phyloP scores from a whole-genome alignment of 805 yeast genomes.

The Saccharomycopsis malanga region DNA sequence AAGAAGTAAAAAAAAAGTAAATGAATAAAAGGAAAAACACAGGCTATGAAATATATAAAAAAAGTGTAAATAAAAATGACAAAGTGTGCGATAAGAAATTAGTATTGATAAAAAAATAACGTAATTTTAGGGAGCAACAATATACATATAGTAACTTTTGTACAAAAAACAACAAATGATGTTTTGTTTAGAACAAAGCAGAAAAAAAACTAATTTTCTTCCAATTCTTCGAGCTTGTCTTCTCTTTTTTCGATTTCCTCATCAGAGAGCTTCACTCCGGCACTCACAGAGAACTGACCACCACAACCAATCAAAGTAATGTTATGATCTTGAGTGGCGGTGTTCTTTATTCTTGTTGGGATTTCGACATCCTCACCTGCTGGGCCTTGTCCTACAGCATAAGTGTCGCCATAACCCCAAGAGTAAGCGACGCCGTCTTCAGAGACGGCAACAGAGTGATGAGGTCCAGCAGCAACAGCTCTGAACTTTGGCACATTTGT shows the following conservation, averaged over 20 bases:
- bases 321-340: constrained; percentile 80
- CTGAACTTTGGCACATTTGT: constrained; percentile 49
- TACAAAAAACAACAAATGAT: background rate
- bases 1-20: too few relatives aligned
- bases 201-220: background rate
- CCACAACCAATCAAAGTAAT: constrained; percentile 82
- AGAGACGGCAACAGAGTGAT: constrained; percentile 83
- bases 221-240: constrained; percentile 36
- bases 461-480: constrained; percentile 76
- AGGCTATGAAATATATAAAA: too few relatives aligned
- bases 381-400: constrained; percentile 93
- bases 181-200: background rate
- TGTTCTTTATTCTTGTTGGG: constrained; percentile 87
- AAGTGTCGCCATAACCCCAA: constrained; percentile 98
- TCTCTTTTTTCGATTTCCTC: constrained; percentile 38
- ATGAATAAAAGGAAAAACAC: too few relatives aligned
- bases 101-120: background rate
- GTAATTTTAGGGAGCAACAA: background rate
- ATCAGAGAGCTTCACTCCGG: constrained; percentile 49
- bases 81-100: background rate
- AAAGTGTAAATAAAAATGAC: background rate
- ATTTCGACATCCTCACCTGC: constrained; percentile 75
- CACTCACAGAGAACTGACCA: constrained; percentile 91
- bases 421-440: constrained; percentile 80
- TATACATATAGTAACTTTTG: background rate